Percentiles rank a stretch among this genome's conserved stretches.
Evolutionary conservation across 371 early-diverging fungal species (phyloP).

Genomic region (Apophysomyces trapeziformis): DNA sequence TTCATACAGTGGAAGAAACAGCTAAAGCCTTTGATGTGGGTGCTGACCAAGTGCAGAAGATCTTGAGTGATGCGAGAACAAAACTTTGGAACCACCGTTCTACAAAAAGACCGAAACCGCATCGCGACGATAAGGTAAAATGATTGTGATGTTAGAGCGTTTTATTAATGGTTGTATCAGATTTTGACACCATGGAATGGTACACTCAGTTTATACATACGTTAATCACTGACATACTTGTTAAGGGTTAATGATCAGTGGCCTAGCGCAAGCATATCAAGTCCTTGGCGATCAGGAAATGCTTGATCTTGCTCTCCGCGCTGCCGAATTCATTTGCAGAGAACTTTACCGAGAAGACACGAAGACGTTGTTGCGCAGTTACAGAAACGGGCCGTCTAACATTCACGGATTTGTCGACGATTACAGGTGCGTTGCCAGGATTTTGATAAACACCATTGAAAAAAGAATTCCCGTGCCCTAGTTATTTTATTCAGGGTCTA

Average conservation of each 20-base stretch:
- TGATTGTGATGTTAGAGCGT: constrained; percentile 10
- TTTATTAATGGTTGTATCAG: constrained; percentile 14
- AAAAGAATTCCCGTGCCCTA: background rate
- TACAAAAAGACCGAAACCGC: constrained; percentile 60
- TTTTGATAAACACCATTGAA: background rate
- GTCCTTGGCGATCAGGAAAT: constrained; percentile 37
- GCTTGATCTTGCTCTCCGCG: constrained; percentile 43
- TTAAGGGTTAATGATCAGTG: constrained; percentile 61
- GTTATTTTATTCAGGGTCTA: constrained; percentile 52
- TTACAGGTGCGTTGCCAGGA: constrained; percentile 45
- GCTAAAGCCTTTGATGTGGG: constrained; percentile 37
- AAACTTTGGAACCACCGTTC: constrained; percentile 52
- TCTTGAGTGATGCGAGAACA: constrained; percentile 33
- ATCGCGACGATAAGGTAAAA: constrained; percentile 66
- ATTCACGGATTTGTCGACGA: constrained; percentile 66
- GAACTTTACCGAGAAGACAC: constrained; percentile 44
- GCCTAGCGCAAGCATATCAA: constrained; percentile 53
- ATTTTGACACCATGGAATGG: constrained; percentile 60
- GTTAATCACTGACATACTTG: background rate
- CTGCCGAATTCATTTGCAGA: constrained; percentile 56
- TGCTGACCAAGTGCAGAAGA: constrained; percentile 25
- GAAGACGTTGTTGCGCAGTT: constrained; percentile 47
- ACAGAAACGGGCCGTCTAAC: constrained; percentile 52
- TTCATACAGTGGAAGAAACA: constrained; percentile 45
- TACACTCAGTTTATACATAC: constrained; percentile 8